These are phyloP conservation scores for Saposhnikovia divaricata DNA, from an alignment of 129 eudicot species.

Conservation along the genomic window DNA sequence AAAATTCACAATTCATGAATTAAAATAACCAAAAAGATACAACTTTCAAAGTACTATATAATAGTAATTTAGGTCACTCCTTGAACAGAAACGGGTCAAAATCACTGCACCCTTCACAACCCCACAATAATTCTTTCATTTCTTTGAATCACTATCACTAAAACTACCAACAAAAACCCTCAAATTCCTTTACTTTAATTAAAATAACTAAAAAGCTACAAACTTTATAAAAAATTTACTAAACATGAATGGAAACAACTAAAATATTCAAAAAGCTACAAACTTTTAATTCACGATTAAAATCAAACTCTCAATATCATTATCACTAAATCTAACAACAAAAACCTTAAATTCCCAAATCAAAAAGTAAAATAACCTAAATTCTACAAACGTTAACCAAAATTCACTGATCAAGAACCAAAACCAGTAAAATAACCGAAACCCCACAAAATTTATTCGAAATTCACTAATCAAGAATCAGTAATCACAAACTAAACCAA, in stretches of 20 bases:
- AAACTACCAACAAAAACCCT: not conserved
- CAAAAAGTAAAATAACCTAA: not conserved
- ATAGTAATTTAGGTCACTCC: not conserved
- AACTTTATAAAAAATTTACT: not conserved
- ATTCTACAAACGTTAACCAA: not conserved
- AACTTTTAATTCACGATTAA: not conserved
- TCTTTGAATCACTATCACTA: not conserved
- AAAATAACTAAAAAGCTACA: not conserved
- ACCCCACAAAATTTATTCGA: not conserved
- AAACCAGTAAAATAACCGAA: not conserved
- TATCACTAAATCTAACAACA: not conserved
- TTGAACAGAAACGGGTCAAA: slow-evolving; percentile 15
- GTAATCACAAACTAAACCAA: not conserved
- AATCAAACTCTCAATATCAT: not conserved
- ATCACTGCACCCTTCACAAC: slow-evolving; percentile 11
- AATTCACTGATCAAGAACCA: not conserved
- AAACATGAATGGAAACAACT: not conserved
- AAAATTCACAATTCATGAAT: not conserved
- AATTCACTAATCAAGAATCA: too few species aligned
- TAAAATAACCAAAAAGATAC: not conserved
- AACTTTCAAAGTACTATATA: not conserved
- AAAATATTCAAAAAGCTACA: not conserved
- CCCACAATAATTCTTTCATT: slow-evolving; percentile 22
- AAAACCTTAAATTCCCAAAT: not conserved
- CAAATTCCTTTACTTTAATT: not conserved